Percentiles rank a stretch among this genome's conserved stretches.
These are phyloP conservation scores for Xylaria sp. DNA, from an alignment of 2,329 filamentous ascomycete species.

Conservation along the genomic window DNA sequence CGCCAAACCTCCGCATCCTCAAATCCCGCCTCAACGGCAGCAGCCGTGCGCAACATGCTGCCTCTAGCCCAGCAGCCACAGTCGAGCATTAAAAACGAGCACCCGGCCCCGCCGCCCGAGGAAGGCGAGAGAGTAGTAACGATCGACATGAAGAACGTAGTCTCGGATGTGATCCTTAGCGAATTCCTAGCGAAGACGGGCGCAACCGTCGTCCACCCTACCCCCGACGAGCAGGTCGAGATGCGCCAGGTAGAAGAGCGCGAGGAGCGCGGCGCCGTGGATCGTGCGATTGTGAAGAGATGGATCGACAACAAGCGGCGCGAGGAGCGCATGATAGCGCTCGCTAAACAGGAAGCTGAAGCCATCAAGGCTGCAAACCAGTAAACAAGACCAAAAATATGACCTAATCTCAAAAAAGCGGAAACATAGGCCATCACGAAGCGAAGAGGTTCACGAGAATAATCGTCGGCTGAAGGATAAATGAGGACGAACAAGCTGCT, in stretches of 20 bases:
- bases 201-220: conserved; percentile 67
- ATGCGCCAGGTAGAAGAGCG: conserved; percentile 68
- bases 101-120: conserved; percentile 61
- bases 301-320: conserved; percentile 68
- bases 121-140: conserved; percentile 62
- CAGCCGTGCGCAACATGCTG: conserved; percentile 42
- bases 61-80: conserved; percentile 55
- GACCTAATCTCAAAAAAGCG: not conserved
- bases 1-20: conserved; percentile 51
- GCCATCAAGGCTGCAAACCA: conserved; percentile 54
- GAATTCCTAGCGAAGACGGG: conserved; percentile 72
- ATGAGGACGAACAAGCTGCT: conserved; percentile 18
- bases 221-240: conserved; percentile 68
- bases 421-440: not conserved
- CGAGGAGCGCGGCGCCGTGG: conserved; percentile 61
- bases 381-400: conserved; percentile 41
- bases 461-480: conserved; percentile 3
- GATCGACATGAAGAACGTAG: conserved; percentile 73
- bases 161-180: conserved; percentile 70
- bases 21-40: conserved; percentile 29
- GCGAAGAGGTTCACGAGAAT: conserved; percentile 12
- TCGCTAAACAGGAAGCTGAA: conserved; percentile 64
- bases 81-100: conserved; percentile 61
- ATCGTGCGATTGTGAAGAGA: conserved; percentile 65
- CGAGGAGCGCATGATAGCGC: conserved; percentile 68